Evolutionary conservation across 441 rosid genomes (phyloP).

Genomic region (Omphalea diandra): DNA sequence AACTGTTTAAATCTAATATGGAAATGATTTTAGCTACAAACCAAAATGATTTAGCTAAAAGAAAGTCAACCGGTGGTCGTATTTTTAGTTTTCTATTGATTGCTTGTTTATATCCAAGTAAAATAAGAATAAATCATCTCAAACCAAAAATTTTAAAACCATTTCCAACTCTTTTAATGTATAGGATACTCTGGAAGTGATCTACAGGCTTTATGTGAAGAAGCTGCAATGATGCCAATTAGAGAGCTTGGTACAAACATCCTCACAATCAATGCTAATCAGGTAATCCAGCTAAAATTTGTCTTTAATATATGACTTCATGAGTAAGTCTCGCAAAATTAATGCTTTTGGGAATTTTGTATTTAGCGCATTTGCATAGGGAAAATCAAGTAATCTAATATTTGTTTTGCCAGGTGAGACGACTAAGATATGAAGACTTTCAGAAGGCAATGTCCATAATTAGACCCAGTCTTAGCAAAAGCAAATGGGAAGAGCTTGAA

Average conservation of each 20-base stretch:
- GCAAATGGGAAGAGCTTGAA: conserved; percentile 94
- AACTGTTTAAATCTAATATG: not conserved
- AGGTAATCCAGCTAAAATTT: conserved; percentile 44
- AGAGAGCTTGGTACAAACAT: conserved; percentile 85
- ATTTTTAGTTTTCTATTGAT: not conserved
- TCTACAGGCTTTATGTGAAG: conserved; percentile 94
- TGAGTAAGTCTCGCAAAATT: not conserved
- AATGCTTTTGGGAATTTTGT: not conserved
- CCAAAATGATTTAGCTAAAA: too few relatives aligned
- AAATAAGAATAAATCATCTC: not conserved
- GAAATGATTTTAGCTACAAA: not conserved
- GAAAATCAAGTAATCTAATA: conserved; percentile 2
- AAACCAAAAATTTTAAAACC: conserved; percentile 7
- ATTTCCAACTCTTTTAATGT: conserved; percentile 5
- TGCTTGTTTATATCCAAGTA: not conserved
- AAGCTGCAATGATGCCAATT: conserved; percentile 99
- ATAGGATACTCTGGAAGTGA: conserved; percentile 97
- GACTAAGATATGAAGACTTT: conserved; percentile 72
- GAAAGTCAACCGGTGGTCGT: not conserved
- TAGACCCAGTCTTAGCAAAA: conserved; percentile 82
- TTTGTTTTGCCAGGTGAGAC: conserved; percentile 60
- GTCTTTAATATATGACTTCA: not conserved
- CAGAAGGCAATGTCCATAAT: conserved; percentile 74
- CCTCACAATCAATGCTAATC: conserved; percentile 77
- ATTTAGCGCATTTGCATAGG: too few relatives aligned